Percentiles rank a stretch among this genome's conserved stretches.
These are phyloP conservation scores for Solanum hybrid DNA, from an alignment of 305 asterid genomes.

Conservation along the genomic window DNA sequence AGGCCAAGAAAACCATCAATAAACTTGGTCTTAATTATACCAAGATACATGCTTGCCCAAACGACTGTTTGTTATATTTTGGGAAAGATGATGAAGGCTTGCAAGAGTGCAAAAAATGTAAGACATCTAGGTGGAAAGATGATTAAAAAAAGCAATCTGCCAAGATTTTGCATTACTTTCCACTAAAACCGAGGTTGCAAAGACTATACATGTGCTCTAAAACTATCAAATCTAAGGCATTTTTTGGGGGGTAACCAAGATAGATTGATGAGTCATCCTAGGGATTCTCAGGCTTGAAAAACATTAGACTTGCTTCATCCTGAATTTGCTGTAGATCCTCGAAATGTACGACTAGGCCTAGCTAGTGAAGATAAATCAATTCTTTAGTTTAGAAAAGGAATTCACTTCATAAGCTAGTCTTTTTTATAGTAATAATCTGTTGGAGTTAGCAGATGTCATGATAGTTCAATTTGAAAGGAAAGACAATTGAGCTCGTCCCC, in stretches of 20 bases:
- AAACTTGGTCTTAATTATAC: not conserved
- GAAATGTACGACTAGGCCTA: not conserved
- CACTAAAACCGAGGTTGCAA: not conserved
- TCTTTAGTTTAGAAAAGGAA: not conserved
- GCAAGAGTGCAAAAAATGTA: not conserved
- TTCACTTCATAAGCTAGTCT: no score
- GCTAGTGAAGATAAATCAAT: not conserved
- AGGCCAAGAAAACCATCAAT: no score
- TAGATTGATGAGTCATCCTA: not conserved
- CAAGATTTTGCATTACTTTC: not conserved
- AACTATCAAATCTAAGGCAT: not conserved
- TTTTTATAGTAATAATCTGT: no score
- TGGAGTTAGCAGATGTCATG: no score
- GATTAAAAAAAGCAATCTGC: not conserved
- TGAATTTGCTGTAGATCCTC: not conserved
- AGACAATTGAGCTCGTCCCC: no score
- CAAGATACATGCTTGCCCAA: not conserved
- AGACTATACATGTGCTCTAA: not conserved
- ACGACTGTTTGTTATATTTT: not conserved
- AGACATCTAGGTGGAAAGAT: not conserved
- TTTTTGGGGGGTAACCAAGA: not conserved
- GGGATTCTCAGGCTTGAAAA: not conserved
- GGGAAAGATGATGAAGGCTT: not conserved
- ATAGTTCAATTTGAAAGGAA: no score
- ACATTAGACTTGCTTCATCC: not conserved